Conservation (phyloP, 2,329 filamentous ascomycete species). For the Aspergillus jensenii region DNA sequence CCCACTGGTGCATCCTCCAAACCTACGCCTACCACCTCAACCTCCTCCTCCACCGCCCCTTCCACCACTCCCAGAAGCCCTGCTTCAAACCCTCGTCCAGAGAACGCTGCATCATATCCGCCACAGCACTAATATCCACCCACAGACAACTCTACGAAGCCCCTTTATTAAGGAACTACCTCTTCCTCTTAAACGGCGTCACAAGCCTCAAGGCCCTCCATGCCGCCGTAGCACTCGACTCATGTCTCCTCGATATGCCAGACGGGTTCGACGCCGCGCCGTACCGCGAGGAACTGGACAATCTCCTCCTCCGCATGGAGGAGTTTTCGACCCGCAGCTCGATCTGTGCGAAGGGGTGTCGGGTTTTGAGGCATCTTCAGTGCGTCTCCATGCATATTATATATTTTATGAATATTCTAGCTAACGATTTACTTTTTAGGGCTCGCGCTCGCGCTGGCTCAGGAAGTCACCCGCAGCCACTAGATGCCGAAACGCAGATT, state of each 20-base stretch:
- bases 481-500: no score
- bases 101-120: constrained; percentile 22
- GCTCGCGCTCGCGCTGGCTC: no score
- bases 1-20: constrained; percentile 30
- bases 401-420: no score
- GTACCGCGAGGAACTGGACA: no score
- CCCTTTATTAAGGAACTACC: background rate
- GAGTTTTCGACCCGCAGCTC: no score
- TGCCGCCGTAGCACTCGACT: background rate
- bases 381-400: no score
- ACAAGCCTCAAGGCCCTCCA: background rate
- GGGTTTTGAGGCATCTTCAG: no score
- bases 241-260: background rate
- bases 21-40: constrained; percentile 32
- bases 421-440: no score
- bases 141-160: constrained; percentile 12
- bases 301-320: no score
- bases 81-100: constrained; percentile 7
- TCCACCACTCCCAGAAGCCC: background rate
- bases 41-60: constrained; percentile 29
- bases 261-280: no score
- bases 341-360: no score
- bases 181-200: background rate
- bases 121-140: constrained; percentile 21
- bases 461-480: no score